A percentile compares a stretch with the other conserved stretches of the same genome.
These are phyloP conservation scores for Candida sojae DNA, from an alignment of 1,139 yeast genomes.

Conservation along the genomic window DNA sequence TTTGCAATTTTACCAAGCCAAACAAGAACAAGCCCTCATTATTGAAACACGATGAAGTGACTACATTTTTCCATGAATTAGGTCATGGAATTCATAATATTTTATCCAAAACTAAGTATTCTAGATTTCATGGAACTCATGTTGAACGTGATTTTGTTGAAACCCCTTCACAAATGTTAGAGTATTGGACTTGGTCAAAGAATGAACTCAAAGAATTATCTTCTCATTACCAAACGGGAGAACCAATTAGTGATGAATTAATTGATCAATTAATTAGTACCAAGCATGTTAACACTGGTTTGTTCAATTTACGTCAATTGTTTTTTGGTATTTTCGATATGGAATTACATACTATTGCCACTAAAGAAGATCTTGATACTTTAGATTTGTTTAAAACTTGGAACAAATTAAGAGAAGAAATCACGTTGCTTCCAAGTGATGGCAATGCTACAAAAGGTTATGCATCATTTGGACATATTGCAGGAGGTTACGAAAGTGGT, in stretches of 20 bases:
- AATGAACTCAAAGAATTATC: constrained; percentile 60
- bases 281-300: constrained; percentile 76
- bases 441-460: constrained; percentile 62
- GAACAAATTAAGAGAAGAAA: constrained; percentile 62
- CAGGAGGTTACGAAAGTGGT: constrained; percentile 85
- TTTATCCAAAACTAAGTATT: constrained; percentile 63
- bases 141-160: constrained; percentile 87
- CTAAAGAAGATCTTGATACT: constrained; percentile 36
- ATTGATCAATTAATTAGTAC: constrained; percentile 62
- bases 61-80: constrained; percentile 85
- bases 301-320: constrained; percentile 70
- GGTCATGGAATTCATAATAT: constrained; percentile 89
- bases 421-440: constrained; percentile 59
- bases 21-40: constrained; percentile 70
- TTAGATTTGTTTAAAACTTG: constrained; percentile 57
- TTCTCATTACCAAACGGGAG: constrained; percentile 64
- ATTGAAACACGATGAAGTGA: constrained; percentile 75
- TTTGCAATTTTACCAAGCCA: constrained; percentile 84
- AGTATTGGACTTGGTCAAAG: constrained; percentile 84
- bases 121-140: constrained; percentile 72
- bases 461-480: constrained; percentile 79
- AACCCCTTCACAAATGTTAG: constrained; percentile 88
- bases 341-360: constrained; percentile 58
- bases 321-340: constrained; percentile 79
- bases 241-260: constrained; percentile 57